Percentiles rank a stretch among this genome's conserved stretches.
phyloP scores from a whole-genome alignment of 2,329 filamentous ascomycete species.

The Rhynchosporium secalis region DNA sequence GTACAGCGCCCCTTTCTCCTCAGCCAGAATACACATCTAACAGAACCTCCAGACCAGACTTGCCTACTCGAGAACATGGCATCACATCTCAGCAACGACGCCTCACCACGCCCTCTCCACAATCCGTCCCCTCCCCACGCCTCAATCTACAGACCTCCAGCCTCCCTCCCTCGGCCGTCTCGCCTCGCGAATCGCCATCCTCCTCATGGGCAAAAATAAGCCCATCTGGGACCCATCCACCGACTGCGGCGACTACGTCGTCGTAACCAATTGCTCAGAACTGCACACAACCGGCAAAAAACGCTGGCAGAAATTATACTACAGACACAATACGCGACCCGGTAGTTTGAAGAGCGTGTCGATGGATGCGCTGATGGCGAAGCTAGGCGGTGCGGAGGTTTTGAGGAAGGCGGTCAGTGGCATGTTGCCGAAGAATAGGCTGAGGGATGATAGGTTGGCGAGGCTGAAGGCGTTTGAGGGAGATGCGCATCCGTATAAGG shows the following conservation, averaged over 20 bases:
- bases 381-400: conserved; percentile 91
- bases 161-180: conserved; percentile 85
- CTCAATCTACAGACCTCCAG: conserved; percentile 48
- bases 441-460: conserved; percentile 83
- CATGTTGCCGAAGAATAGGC: conserved; percentile 95
- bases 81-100: conserved; percentile 73
- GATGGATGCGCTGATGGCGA: conserved; percentile 93
- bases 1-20: conserved; percentile 48
- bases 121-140: conserved; percentile 45
- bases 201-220: conserved; percentile 99
- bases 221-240: conserved; percentile 96
- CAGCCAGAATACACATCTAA: conserved; percentile 1
- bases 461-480: conserved; percentile 96
- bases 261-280: conserved; percentile 85
- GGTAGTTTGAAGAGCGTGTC: conserved; percentile 84
- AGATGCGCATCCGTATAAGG: conserved; percentile 84
- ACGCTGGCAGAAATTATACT: conserved; percentile 91
- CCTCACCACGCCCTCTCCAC: conserved; percentile 59
- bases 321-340: conserved; percentile 88
- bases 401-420: conserved; percentile 88
- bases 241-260: conserved; percentile 98
- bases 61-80: conserved; percentile 95
- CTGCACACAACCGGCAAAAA: conserved; percentile 90
- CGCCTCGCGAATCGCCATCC: conserved; percentile 80
- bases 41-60: conserved; percentile 71